Evolutionary conservation across 129 eudicot species (phyloP), one percentile per base, ranked within the genome.

Genomic region (Flaveria brownii): DNA sequence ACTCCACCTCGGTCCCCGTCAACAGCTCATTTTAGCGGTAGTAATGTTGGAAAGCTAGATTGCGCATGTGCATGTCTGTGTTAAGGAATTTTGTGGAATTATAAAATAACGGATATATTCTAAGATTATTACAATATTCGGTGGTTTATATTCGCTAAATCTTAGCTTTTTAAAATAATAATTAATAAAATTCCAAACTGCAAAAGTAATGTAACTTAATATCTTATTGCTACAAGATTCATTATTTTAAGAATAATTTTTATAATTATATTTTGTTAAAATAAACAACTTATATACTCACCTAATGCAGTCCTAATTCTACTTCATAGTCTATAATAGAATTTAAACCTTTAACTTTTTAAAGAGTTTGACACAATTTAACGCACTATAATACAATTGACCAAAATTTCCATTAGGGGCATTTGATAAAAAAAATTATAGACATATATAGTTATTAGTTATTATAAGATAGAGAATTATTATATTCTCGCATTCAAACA

Each of bases 1-100:
- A 83, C 94, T 88, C 89, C 90, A 83, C 82, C 73, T 81, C 77
- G 69, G 76, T 73, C 80, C 73, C 64, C 59, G 39, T 67, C 63
- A 54, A 74, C 84, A 80, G 84, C 75, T 66, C 84, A 80, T 67
- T 28, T 43, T 80, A 80, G 84, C 74, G 15, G 13, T 73, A 26
- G 43, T 56, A 25, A 30, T 56, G 79, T 80, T 55, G 84, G 79
- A 80, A 73, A 73, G 75, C 79, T 80, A 66, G 52, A 73, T 66
- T 73, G 75, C 83, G 75, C 83, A 80, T 80, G 79, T 80, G 79
- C 79, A 57, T 68, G 41, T 61, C 54, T 61, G 16, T 66, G 63
- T 20, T 12, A 23, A 28, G 30, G 61, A 55, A 80, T 73, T 15
- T 73, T 52, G 50, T 25, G 30, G 26, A 71, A 65, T 23, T 17